Conservation (phyloP, 2,329 filamentous ascomycete genomes). For the Proliferodiscus dingleyae region DNA sequence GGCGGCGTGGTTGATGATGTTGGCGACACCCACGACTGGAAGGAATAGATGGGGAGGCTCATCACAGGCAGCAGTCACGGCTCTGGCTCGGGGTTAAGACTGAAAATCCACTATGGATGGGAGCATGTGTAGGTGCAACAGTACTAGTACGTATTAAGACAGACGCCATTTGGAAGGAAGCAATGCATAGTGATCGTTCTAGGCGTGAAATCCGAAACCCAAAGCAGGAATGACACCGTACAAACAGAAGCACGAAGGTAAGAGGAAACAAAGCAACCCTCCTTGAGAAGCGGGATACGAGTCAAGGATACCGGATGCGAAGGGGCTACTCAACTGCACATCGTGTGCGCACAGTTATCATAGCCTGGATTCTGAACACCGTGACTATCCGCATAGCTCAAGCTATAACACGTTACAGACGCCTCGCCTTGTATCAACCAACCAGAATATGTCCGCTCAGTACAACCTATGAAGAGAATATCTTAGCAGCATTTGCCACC, state of each 20-base stretch:
- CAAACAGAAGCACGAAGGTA: slow-evolving; percentile 1
- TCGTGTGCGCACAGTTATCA: slow-evolving; percentile 4
- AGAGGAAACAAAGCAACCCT: slow-evolving; percentile 5
- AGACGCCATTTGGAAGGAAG: slow-evolving; percentile 10
- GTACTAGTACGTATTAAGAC: slow-evolving; percentile 10
- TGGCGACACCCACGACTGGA: no score
- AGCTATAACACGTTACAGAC: slow-evolving; percentile 28
- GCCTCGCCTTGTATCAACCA: slow-evolving; percentile 26
- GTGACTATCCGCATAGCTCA: slow-evolving; percentile 23
- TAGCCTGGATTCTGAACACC: slow-evolving; percentile 13
- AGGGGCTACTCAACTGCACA: slow-evolving; percentile 7
- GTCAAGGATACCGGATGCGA: slow-evolving; percentile 3
- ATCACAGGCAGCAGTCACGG: no score
- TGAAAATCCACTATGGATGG: no score
- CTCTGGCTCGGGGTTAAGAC: no score
- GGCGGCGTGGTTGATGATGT: no score
- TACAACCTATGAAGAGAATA: slow-evolving; percentile 3
- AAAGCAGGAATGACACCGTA: slow-evolving; percentile 5
- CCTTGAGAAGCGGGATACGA: slow-evolving; percentile 7
- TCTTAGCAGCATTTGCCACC: slow-evolving; percentile 71
- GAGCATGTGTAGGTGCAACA: no score
- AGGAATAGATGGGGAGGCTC: no score
- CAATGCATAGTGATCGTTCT: slow-evolving; percentile 8
- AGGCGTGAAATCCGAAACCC: slow-evolving; percentile 6
- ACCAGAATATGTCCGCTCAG: slow-evolving; percentile 24